Base-by-base conservation (phyloP, 148 eudicot species). In the Camellia lanceoleosa region DNA sequence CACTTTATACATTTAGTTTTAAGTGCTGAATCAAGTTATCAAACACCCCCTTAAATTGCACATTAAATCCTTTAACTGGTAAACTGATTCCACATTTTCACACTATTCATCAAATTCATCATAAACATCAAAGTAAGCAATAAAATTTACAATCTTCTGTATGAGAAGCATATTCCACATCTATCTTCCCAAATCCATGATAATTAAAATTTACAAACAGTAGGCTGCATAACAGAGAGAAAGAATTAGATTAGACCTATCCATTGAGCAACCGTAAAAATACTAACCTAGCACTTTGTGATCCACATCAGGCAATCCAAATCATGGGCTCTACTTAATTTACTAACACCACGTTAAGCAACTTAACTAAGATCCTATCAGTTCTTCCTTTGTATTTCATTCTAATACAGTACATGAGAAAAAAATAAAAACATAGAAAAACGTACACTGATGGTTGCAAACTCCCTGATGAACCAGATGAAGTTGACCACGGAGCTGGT, bases 401-500 rank as follows among this genome's bases (percentile, higher is more conserved):
- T 51, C 20, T 8, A 49, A 69, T 7, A 15, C 4, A 46, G 2
- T 12, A 42, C 49, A 42, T 19, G 51, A 30, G 61, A 30, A 55
- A 15, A 42, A 42, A 19, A 42, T 23, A 46, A 23, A 30, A 30
- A 62, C 18, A 23, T 23, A 71, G 75, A 66, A 46, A 30, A 68
- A 84, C 89, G 73, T 74, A 93, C 95, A 59, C 61, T 42, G 88
- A 73, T 51, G 83, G 83, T 82, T 85, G 90, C 79, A 80, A 78
- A 77, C 73, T 87, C 79, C 81, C 91, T 14, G 91, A 66, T 52
- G 85, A 76, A 83, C 86, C 84, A 18, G 88, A 80, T 69, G 90
- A 61, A 82, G 80, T 89, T 47, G 87, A 88, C 98, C 96, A 92
- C 66, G 98, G 98, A 78, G 98, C 91, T 78, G 98, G 97, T 85